Base-by-base conservation (phyloP, 148 eudicot genomes). In the Cornus kousa region DNA sequence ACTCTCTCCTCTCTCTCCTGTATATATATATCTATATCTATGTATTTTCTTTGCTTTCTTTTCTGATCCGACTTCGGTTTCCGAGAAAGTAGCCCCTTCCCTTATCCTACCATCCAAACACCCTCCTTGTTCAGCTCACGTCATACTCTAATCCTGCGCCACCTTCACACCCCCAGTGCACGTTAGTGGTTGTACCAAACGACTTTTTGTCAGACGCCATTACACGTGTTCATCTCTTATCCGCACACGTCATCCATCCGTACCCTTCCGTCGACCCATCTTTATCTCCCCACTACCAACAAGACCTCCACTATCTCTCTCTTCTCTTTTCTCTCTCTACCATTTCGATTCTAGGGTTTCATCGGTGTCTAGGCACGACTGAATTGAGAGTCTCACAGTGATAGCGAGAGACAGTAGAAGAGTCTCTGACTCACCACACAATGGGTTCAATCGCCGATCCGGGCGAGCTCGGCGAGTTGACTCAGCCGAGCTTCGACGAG, bases 361-460 rank as follows among this genome's bases (percentile, higher is more conserved):
- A 33, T 70, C 62, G 37, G 28, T 28, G 28, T 28, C 28, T 28
- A 0, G 28, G 28, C 28, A 35, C 22, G 28, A 8, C 2, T 57
- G 23, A 62, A 62, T 62, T 62, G 22, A n/a, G 66, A 62, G 66
- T 17, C 33, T 17, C 33, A 32, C 43, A 40, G 71, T 40, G 86
- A 40, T 31, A 32, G 70, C 40, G 74, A 50, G 23, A 31, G 4
- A 35, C 4, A 35, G 37, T 35, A 35, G 37, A 35, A 35, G 37
- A 35, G 37, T 35, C 37, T 35, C 37, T 35, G 37, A 35, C 37
- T 35, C 37, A 46, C 22, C 35, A 20, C 9, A 53, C 35, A 50
- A 91, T 93, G 98, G 92, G 90, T 79, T 92, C 99, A 20, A 75
- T 88, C 77, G 81, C 94, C 87, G 95, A 91, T 84, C 94, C 98